phyloP scores from a whole-genome alignment of 2,329 filamentous ascomycete species.

The Cytospora piceicola region DNA sequence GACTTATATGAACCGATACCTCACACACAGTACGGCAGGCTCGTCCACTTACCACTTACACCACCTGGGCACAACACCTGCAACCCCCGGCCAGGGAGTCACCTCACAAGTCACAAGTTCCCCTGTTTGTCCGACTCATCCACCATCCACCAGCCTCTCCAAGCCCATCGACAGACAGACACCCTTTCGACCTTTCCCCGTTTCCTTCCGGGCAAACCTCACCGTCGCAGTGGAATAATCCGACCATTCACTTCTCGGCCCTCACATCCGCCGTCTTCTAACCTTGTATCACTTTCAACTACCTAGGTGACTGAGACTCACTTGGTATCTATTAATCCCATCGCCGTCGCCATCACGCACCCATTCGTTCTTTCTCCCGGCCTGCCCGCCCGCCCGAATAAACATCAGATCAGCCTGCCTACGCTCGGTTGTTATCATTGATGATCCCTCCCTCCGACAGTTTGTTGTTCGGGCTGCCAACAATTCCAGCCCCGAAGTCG shows the following conservation, averaged over 20 bases:
- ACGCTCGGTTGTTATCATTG: slow-evolving; percentile 17
- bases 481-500: slow-evolving; percentile 11
- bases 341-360: slow-evolving; percentile 2
- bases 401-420: not conserved
- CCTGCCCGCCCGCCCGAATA: not conserved
- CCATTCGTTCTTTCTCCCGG: slow-evolving; percentile 14
- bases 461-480: slow-evolving; percentile 24
- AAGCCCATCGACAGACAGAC: too few species aligned
- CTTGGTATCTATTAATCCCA: not conserved
- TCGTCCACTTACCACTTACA: slow-evolving; percentile 8
- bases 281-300: not conserved
- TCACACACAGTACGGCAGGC: not conserved
- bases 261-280: not conserved
- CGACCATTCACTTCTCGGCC: slow-evolving; percentile 10
- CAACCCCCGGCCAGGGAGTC: slow-evolving; percentile 21
- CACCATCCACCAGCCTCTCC: slow-evolving; percentile 19
- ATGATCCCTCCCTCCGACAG: slow-evolving; percentile 17
- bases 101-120: slow-evolving; percentile 17
- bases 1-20: not conserved
- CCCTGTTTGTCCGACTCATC: slow-evolving; percentile 24
- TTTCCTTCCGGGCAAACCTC: not conserved
- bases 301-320: too few species aligned
- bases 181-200: slow-evolving; percentile 1
- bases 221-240: not conserved
- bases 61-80: slow-evolving; percentile 14